These are phyloP conservation scores for Cicer judaicum DNA, from an alignment of 306 rosid genomes.

Conservation along the genomic window DNA sequence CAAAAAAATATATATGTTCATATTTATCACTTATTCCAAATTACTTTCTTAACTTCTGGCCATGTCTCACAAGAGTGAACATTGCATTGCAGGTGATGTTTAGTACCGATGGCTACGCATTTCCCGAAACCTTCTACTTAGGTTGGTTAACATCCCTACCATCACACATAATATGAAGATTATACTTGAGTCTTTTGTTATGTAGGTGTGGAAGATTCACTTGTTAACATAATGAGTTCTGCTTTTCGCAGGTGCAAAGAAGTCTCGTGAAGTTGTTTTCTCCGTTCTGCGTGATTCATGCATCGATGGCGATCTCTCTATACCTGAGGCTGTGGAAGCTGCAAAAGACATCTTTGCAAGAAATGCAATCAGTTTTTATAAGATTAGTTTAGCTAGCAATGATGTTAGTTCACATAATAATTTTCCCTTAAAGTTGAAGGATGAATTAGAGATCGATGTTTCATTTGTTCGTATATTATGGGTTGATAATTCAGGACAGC, in stretches of 20 bases:
- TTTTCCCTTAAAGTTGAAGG: not conserved
- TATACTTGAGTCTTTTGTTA: not conserved
- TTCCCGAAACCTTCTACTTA: constrained; percentile 88
- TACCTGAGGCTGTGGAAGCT: constrained; percentile 79
- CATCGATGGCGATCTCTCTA: constrained; percentile 75
- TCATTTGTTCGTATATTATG: constrained; percentile 80
- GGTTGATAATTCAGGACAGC: constrained; percentile 89
- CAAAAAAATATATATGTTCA: not conserved
- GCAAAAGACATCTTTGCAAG: constrained; percentile 72
- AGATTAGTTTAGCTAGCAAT: constrained; percentile 45
- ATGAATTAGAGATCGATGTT: constrained; percentile 47
- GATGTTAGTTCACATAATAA: constrained; percentile 37
- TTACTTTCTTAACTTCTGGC: not conserved
- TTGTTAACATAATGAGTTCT: constrained; percentile 36
- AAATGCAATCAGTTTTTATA: constrained; percentile 74
- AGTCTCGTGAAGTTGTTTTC: constrained; percentile 74
- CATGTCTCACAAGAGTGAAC: constrained; percentile 40
- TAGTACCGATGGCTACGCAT: constrained; percentile 83
- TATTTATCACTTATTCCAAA: no score
- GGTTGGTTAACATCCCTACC: constrained; percentile 56
- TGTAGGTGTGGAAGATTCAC: not conserved
- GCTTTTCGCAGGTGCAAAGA: constrained; percentile 74
- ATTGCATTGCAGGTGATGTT: constrained; percentile 90
- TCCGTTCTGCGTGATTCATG: constrained; percentile 76
- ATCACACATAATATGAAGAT: not conserved